Evolutionary conservation across 169 alveolate genomes (phyloP).

Genomic region (Plasmodium vinckei): DNA sequence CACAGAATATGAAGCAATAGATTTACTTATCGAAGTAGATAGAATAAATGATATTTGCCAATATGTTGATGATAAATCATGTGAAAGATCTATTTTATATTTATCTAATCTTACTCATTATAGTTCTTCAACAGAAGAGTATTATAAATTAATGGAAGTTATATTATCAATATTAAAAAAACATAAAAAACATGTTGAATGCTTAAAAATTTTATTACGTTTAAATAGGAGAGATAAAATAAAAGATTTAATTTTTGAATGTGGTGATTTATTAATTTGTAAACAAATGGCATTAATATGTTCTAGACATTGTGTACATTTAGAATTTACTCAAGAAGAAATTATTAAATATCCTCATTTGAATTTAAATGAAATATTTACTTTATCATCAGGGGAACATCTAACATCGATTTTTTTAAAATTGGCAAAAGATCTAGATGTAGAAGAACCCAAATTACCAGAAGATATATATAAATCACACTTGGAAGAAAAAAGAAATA

Average conservation of each 20-base stretch:
- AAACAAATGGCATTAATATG: slow-evolving; percentile 73
- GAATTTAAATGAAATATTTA: slow-evolving; percentile 75
- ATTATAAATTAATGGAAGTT: slow-evolving; percentile 62
- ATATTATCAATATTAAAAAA: slow-evolving; percentile 50
- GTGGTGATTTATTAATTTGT: slow-evolving; percentile 35
- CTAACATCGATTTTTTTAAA: slow-evolving; percentile 88
- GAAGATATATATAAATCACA: slow-evolving; percentile 94
- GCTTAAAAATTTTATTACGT: slow-evolving; percentile 43
- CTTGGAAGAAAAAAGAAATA: slow-evolving; percentile 89
- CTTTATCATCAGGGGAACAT: slow-evolving; percentile 91
- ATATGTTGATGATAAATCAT: slow-evolving; percentile 80
- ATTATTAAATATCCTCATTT: slow-evolving; percentile 43
- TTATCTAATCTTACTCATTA: slow-evolving; percentile 17
- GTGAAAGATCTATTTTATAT: slow-evolving; percentile 33
- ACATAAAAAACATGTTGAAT: slow-evolving; percentile 63
- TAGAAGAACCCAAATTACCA: slow-evolving; percentile 96
- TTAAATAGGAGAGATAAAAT: slow-evolving; percentile 57
- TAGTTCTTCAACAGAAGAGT: slow-evolving; percentile 67
- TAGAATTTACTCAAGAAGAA: slow-evolving; percentile 77
- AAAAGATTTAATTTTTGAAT: slow-evolving; percentile 50
- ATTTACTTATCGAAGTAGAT: slow-evolving; percentile 88
- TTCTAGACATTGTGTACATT: slow-evolving; percentile 63
- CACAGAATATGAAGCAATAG: slow-evolving; percentile 90
- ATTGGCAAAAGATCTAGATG: slow-evolving; percentile 95
- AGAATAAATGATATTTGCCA: slow-evolving; percentile 81